These are phyloP conservation scores for Neonectria hederae DNA, from an alignment of 2,329 filamentous ascomycete genomes.

Conservation along the genomic window DNA sequence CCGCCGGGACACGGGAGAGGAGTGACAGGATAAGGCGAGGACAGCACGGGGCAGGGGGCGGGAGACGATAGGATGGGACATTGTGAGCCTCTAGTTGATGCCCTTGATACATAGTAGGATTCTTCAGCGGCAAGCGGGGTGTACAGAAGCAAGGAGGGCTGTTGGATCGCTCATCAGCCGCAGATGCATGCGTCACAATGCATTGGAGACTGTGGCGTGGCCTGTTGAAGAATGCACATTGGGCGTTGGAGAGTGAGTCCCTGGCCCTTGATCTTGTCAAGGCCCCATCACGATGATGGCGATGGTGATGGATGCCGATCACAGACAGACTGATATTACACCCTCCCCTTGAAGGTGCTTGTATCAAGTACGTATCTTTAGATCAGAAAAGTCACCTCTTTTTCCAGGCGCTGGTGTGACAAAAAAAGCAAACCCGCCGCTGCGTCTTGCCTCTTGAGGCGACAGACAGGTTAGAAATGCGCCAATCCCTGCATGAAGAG, in stretches of 20 bases:
- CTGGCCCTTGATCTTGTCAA: background rate
- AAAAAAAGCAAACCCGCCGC: slow-evolving; percentile 35
- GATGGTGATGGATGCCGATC: background rate
- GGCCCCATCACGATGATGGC: background rate
- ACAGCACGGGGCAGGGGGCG: slow-evolving; percentile 11
- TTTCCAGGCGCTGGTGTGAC: slow-evolving; percentile 31
- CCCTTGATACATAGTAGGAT: slow-evolving; percentile 1
- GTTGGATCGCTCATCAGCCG: slow-evolving; percentile 16
- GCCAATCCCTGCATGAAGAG: background rate
- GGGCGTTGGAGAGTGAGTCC: background rate
- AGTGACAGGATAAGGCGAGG: slow-evolving; percentile 2
- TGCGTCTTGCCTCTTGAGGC: slow-evolving; percentile 19
- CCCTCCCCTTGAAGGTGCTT: background rate
- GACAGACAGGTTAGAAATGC: slow-evolving; percentile 1
- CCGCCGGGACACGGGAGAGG: background rate
- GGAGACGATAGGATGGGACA: slow-evolving; percentile 7
- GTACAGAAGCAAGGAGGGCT: slow-evolving; percentile 1
- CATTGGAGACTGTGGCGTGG: slow-evolving; percentile 26
- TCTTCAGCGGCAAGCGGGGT: slow-evolving; percentile 2
- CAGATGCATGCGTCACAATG: slow-evolving; percentile 31
- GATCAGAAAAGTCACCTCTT: slow-evolving; percentile 29
- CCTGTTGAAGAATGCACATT: slow-evolving; percentile 23
- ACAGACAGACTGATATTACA: too few relatives aligned
- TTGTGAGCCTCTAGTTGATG: slow-evolving; percentile 5
- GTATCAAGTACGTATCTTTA: background rate